Evolutionary conservation across 108 stramenopile species (phyloP), one percentile per base, ranked within the genome.

Genomic region (Skeletonema grethae): DNA sequence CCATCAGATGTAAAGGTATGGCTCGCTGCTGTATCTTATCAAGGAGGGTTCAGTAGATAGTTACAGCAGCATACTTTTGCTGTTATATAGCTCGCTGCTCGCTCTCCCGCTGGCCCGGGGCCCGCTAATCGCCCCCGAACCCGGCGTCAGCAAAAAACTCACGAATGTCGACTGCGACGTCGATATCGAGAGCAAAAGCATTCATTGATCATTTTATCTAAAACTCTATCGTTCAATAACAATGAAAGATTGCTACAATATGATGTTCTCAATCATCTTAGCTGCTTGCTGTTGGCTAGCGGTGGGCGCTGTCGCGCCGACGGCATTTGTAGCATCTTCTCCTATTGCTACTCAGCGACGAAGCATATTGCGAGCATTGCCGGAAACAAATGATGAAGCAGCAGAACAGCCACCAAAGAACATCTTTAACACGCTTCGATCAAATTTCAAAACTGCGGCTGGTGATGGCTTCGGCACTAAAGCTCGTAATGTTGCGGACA

Each of bases 391-490:
- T 2, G 50, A 48, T 16, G 18, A 48, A 6, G n/a, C 46, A 18
- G 46, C 0, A 48, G 16, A 48, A 18, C 46, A 48, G 16, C 46
- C 12, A 45, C 43, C 15, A 48, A 48, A 22, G 50, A 53, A 53
- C 8, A 20, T 53, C 22, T 53, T 53, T 0, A 22, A 53, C 50
- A 53, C 50, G 16, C 20, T 72, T 29, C 13, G 62, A 15, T 7
- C 50, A 7, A 77, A 76, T 9, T 76, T 84, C 30, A 68, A 63
- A 43, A 66, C 48, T 28, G 84, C 82, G 11, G 63, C 80, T 3
- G 57, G 61, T 5, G 86, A 87, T 5, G 80, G 84, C 10, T 87
- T 87, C 64, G 86, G 86, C 3, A 87, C 83, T 16, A 67, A 69
- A 15, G 86, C 86, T 15, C 41, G 69, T 22, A 87, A 87, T 65